These are phyloP conservation scores for Botryobasidium botryosum DNA, from an alignment of 768 basidiomycete genomes.

Conservation along the genomic window DNA sequence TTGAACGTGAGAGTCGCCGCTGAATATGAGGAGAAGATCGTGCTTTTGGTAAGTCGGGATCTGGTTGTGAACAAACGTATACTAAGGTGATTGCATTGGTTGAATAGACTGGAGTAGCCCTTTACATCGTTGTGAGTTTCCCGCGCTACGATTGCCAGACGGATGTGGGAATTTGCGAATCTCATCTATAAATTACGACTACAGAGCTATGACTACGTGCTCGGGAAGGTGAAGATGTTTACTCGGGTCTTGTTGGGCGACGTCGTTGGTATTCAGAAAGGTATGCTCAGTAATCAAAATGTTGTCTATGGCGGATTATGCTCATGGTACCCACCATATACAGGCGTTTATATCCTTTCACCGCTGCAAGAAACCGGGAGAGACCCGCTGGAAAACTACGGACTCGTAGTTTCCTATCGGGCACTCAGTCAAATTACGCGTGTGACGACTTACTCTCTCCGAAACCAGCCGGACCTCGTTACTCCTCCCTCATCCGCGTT, in stretches of 20 bases:
- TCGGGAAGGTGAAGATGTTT: conserved; percentile 82
- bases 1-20: conserved; percentile 53
- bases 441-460: conserved; percentile 69
- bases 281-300: conserved; percentile 22
- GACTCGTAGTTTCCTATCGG: conserved; percentile 71
- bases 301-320: not conserved
- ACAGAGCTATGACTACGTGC: conserved; percentile 83
- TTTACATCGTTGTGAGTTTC: conserved; percentile 63
- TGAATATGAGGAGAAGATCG: conserved; percentile 85
- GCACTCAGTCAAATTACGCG: conserved; percentile 56
- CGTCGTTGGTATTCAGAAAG: conserved; percentile 62
- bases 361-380: conserved; percentile 84
- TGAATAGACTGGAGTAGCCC: conserved; percentile 27
- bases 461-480: conserved; percentile 27
- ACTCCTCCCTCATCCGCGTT: not conserved
- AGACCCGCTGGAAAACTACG: conserved; percentile 75
- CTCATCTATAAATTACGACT: too few relatives aligned
- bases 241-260: conserved; percentile 78
- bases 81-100: too few relatives aligned
- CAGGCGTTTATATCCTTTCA: conserved; percentile 91
- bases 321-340: not conserved
- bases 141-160: too few relatives aligned
- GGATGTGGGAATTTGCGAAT: too few relatives aligned
- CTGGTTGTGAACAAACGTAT: not conserved
- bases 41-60: conserved; percentile 50